Base-by-base conservation (phyloP, 1,284 basidiomycete genomes). In the Phellopilus nigrolimitatus region DNA sequence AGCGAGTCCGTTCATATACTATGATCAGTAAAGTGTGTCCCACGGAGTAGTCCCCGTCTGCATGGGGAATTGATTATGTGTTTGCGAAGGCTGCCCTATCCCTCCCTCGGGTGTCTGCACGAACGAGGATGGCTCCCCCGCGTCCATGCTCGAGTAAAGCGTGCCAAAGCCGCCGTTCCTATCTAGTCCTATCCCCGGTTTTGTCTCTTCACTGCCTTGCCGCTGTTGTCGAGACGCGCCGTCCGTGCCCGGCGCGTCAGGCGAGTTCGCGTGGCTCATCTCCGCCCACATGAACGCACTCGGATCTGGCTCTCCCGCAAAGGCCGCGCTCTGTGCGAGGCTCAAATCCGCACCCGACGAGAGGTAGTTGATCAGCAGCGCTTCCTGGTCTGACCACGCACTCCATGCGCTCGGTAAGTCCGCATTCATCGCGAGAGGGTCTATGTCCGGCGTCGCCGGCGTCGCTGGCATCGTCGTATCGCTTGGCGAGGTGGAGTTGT, bases 371-470 rank as follows among this genome's bases (percentile, higher is more conserved):
- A 55, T 55, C 3, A 55, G 39, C 15, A 55, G 27, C n/a, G 53
- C 53, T 28, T 55, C 53, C 34, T 51, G 53, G 25, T 55, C 53
- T 13, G 53, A 45, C 53, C 53, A 55, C 38, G 43, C 49, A 13
- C 40, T 41, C 53, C 53, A 55, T 27, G 53, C 48, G 10, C 39
- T 38, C n/a, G 53, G 53, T 2, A 55, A n/a, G 15, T 51, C 49
- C 2, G 42, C 33, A 37, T 43, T 49, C 44, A 47, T 52, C 38
- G 51, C 38, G 1, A 36, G 30, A 15, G 25, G 4, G 19, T 30
- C 46, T 19, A 24, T 36, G 15, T 54, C 53, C 30, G 49, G 52
- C 24, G 46, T 48, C 19, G 10, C 24, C 40, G 6, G 19, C n/a
- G 21, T 25, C 40, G 53, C 7, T 10, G 38, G 39, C 17, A 51